Base-by-base conservation (phyloP, 2,329 filamentous ascomycete genomes). In the Aspergillus uvarum region DNA sequence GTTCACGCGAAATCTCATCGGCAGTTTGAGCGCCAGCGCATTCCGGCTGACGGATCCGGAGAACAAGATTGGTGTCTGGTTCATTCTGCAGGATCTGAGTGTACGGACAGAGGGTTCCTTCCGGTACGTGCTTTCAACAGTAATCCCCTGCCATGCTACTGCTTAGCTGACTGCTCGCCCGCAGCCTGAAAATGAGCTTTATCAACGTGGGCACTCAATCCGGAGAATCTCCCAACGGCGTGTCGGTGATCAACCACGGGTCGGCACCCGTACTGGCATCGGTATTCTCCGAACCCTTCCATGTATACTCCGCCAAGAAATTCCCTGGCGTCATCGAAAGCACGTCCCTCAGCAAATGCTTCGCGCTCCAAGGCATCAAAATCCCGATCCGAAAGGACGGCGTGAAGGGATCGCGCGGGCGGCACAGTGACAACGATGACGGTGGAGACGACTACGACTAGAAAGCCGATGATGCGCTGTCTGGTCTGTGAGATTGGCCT, bases 251-350 rank as follows among this genome's bases (percentile, higher is more conserved):
- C 61, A 95, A 92, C 74, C 88, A 85, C 42, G 89, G 88, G 58
- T 88, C 87, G 63, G 90, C 91, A 0, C 91, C 91, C 0, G 89
- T 97, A 12, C 83, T 98, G 19, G 92, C 94, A 0, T 89, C 88
- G 8, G 89, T 87, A 68, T 98, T 94, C 77, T 96, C 91, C 51
- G 90, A 96, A 4, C 84, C 87, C 2, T 98, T 99, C 81, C 91
- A 92, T 56, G 95, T 99, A 31, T 98, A 89, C 77, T 96, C 91
- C 2, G 95, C 95, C 51, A 99, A 99, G 83, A 97, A 97, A 72
- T 99, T 99, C 76, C 95, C 95, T 0, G 95, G 95, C 47, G 95
- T 99, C 1, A 96, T 96, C 59, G 94, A 98, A 74, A 96, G 90
- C 75, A 99, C 95, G 0, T 79, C 87, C 4, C 80, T 98, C 19